A percentile compares a stretch with the other conserved stretches of the same genome.
These are phyloP conservation scores for Sclerotinia nivalis DNA, from an alignment of 2,329 filamentous ascomycete genomes.

Conservation along the genomic window DNA sequence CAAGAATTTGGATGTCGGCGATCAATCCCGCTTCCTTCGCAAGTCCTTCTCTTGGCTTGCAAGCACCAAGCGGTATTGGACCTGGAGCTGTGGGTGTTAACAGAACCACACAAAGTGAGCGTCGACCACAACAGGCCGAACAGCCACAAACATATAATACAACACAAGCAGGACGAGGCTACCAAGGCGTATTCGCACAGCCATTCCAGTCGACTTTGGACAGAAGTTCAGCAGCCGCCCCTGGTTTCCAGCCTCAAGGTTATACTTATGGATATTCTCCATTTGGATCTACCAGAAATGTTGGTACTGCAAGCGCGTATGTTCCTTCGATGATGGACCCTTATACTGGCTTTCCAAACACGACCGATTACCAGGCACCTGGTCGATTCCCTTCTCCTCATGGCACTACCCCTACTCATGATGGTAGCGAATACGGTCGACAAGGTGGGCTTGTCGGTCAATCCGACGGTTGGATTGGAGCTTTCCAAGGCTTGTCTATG, in stretches of 20 bases:
- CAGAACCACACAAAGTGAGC: constrained; percentile 42
- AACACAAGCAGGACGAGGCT: constrained; percentile 32
- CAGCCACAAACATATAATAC: constrained; percentile 32
- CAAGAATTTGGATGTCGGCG: constrained; percentile 98
- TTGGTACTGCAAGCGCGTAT: constrained; percentile 42
- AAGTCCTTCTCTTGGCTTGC: constrained; percentile 70
- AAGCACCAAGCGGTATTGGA: constrained; percentile 66
- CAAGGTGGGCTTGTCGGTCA: constrained; percentile 45
- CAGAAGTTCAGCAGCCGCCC: constrained; percentile 43
- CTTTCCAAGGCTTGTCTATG: constrained; percentile 71
- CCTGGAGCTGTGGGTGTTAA: constrained; percentile 64
- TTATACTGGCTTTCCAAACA: constrained; percentile 47
- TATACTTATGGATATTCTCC: constrained; percentile 48
- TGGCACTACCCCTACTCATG: constrained; percentile 42
- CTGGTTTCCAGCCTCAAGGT: constrained; percentile 44
- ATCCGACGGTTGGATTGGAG: constrained; percentile 58
- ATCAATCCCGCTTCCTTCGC: constrained; percentile 97
- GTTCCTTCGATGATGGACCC: constrained; percentile 47
- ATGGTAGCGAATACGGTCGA: constrained; percentile 46
- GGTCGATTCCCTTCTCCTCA: constrained; percentile 50
- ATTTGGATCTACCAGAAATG: constrained; percentile 47
- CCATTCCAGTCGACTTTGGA: constrained; percentile 47
- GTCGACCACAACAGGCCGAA: constrained; percentile 47
- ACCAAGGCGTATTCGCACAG: constrained; percentile 48
- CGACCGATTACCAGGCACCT: constrained; percentile 49